A percentile compares a stretch with the other conserved stretches of the same genome.
These are phyloP conservation scores for Bipolaris sorokiniana DNA, from an alignment of 2,329 filamentous ascomycete genomes.

Conservation along the genomic window DNA sequence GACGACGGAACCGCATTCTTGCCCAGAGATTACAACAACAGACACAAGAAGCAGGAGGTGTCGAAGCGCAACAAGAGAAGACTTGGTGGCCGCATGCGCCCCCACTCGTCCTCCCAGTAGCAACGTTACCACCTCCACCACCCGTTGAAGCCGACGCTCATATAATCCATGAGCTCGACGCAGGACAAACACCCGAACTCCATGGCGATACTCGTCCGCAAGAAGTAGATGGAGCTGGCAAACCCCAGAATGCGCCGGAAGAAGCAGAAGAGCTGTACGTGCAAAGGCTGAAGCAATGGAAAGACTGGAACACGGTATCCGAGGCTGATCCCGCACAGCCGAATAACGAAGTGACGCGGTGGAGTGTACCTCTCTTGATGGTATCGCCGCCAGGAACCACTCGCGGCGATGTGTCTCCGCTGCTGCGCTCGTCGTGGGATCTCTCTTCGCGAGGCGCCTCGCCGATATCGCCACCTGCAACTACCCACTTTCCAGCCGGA, in stretches of 20 bases:
- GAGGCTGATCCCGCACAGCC: background rate
- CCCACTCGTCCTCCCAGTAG: background rate
- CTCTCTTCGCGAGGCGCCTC: conserved; percentile 1
- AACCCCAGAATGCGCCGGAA: background rate
- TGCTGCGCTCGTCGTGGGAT: conserved; percentile 15
- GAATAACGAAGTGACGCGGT: background rate
- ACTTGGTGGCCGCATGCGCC: conserved; percentile 6
- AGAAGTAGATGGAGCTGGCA: conserved; percentile 20
- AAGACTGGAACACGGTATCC: conserved; percentile 12
- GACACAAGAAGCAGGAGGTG: conserved; percentile 5
- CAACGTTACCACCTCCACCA: conserved; percentile 4
- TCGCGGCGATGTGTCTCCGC: conserved; percentile 14
- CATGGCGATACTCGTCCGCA: conserved; percentile 23
- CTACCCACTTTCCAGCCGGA: conserved; percentile 12
- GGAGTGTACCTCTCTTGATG: conserved; percentile 8
- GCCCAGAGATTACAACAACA: conserved; percentile 4
- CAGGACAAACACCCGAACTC: conserved; percentile 28
- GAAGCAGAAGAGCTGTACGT: conserved; percentile 19
- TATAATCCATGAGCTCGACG: conserved; percentile 32
- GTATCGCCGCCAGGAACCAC: conserved; percentile 11
- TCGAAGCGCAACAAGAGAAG: conserved; percentile 26
- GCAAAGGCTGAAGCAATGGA: conserved; percentile 18
- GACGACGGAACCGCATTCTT: conserved; percentile 24
- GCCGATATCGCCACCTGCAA: conserved; percentile 15
- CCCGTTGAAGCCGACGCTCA: conserved; percentile 32